Evolutionary conservation across 306 rosid genomes (phyloP).

Genomic region (Cucurbita argyrosperma): DNA sequence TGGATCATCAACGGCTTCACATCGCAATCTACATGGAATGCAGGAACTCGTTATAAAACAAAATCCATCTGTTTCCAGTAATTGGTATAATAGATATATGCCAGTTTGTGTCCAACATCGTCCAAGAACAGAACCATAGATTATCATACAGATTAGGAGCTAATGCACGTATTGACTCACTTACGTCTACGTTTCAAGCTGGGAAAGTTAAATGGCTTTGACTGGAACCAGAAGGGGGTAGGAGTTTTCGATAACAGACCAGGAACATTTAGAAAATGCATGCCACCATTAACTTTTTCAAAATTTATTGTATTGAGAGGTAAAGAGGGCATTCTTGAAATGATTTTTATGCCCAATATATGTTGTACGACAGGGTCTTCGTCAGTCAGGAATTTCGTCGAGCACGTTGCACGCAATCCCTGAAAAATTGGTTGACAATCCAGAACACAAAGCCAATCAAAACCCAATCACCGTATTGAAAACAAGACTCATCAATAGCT

Average conservation of each 20-base stretch:
- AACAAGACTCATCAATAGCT: background rate
- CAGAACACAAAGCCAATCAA: background rate
- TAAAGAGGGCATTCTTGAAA: background rate
- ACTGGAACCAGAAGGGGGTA: conserved; percentile 23
- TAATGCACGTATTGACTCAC: conserved; percentile 5
- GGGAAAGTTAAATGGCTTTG: conserved; percentile 19
- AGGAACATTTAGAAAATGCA: conserved; percentile 30
- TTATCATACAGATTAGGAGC: background rate
- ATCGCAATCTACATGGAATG: conserved; percentile 27
- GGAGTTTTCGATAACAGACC: conserved; percentile 22
- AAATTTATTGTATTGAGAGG: background rate
- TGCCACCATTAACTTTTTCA: background rate
- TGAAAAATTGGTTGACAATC: background rate
- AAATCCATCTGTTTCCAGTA: background rate
- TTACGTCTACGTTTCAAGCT: conserved; percentile 32
- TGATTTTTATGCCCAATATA: background rate
- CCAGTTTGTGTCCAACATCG: too few relatives aligned
- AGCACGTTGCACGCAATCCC: conserved; percentile 22
- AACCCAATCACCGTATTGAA: background rate
- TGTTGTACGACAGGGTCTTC: background rate
- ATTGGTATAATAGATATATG: background rate
- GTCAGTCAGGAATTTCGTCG: conserved; percentile 22
- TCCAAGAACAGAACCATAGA: background rate
- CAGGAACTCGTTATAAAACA: background rate
- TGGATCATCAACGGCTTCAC: conserved; percentile 30